Conservation (phyloP, 257 asterid genomes). For the Prunella vulgaris region DNA sequence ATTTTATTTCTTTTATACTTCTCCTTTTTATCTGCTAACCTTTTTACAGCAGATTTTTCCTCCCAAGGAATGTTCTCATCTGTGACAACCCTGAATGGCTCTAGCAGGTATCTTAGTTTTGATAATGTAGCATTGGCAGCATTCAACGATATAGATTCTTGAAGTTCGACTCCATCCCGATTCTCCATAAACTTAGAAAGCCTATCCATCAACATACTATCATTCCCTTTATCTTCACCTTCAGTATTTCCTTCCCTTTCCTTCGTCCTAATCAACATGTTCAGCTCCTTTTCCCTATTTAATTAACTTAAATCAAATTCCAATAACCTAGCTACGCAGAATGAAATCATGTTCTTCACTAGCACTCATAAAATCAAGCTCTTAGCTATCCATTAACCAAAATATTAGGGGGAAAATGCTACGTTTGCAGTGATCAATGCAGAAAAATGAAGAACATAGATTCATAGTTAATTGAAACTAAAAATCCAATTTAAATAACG, state of each 20-base stretch:
- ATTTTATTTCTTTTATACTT: slow-evolving; percentile 78
- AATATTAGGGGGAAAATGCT: not conserved
- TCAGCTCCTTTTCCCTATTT: slow-evolving; percentile 56
- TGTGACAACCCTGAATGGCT: slow-evolving; percentile 74
- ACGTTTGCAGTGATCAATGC: not conserved
- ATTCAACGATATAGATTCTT: slow-evolving; percentile 52
- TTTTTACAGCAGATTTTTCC: slow-evolving; percentile 66
- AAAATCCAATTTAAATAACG: not conserved
- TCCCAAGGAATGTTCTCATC: slow-evolving; percentile 82
- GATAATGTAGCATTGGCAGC: slow-evolving; percentile 58
- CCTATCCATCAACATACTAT: slow-evolving; percentile 27
- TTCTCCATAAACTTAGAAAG: slow-evolving; percentile 42
- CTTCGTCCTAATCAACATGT: slow-evolving; percentile 42
- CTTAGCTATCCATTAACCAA: not conserved
- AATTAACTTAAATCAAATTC: slow-evolving; percentile 14
- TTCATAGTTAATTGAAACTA: not conserved
- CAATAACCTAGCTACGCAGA: not conserved
- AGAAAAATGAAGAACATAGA: not conserved
- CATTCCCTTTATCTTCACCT: slow-evolving; percentile 27
- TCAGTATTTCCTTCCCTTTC: slow-evolving; percentile 32
- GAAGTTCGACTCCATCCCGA: slow-evolving; percentile 35
- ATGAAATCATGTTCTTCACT: not conserved
- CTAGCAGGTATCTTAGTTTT: slow-evolving; percentile 65
- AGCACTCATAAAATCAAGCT: not conserved
- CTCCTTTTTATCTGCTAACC: slow-evolving; percentile 56